Percentiles rank a stretch among this genome's conserved stretches.
These are phyloP conservation scores for Trametes punicea DNA, from an alignment of 768 basidiomycete genomes.

Conservation along the genomic window DNA sequence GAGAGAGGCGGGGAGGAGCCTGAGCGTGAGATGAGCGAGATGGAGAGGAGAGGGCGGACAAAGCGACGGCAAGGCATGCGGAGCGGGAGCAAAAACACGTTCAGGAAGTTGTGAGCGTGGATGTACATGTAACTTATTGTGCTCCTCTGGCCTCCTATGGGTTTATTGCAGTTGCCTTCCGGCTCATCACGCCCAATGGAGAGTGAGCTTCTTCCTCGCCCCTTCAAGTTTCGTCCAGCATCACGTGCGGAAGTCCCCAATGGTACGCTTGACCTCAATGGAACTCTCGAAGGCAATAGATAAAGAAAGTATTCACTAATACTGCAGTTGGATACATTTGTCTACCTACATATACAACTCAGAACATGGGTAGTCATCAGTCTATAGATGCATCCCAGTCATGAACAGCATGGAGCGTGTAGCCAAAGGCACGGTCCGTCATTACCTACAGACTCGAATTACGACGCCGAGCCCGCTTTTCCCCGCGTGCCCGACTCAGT, in stretches of 20 bases:
- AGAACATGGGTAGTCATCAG: neutral
- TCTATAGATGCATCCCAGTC: neutral
- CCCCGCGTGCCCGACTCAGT: neutral
- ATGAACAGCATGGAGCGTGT: no score
- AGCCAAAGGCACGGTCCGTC: neutral
- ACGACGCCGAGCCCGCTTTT: neutral
- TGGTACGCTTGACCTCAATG: no score
- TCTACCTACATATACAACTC: neutral
- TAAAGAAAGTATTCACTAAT: no score
- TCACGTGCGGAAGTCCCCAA: no score
- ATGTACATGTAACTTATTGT: neutral
- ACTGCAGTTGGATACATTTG: neutral
- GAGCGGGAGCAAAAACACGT: slow-evolving; percentile 89
- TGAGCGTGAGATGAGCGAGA: slow-evolving; percentile 48
- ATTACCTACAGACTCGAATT: no score
- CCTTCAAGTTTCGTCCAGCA: no score
- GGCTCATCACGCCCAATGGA: no score
- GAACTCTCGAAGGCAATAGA: no score
- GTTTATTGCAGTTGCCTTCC: no score
- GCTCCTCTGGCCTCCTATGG: no score
- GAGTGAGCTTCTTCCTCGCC: no score
- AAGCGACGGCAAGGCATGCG: slow-evolving; percentile 74
- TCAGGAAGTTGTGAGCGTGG: slow-evolving; percentile 34
- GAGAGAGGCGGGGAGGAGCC: slow-evolving; percentile 68
- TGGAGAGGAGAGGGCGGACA: slow-evolving; percentile 74